Evolutionary conservation across 805 yeast genomes (phyloP).

Genomic region (Schwanniomyces pseudopolymorphus): DNA sequence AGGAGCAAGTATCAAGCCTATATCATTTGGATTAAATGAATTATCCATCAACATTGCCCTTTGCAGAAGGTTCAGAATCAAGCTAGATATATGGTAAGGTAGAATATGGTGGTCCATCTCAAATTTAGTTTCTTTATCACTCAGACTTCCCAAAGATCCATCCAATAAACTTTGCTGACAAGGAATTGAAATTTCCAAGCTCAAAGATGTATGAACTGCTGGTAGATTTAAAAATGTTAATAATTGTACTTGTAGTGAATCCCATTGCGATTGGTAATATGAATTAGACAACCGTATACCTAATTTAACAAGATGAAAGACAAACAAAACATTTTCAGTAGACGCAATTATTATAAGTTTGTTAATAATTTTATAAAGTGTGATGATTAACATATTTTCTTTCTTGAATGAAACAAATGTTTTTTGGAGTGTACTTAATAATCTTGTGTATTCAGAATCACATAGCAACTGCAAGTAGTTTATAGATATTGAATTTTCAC

Average conservation of each 20-base stretch:
- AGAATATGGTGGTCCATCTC: conserved; percentile 7
- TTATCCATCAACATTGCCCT: conserved; percentile 11
- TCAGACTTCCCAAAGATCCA: not conserved
- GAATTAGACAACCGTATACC: conserved; percentile 36
- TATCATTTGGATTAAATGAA: conserved; percentile 10
- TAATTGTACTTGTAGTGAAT: conserved; percentile 43
- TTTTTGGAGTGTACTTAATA: conserved; percentile 17
- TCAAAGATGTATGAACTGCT: conserved; percentile 35
- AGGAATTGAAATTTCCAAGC: conserved; percentile 19
- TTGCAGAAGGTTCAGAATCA: conserved; percentile 21
- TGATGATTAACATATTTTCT: conserved; percentile 22
- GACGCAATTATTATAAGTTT: conserved; percentile 42
- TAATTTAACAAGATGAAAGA: conserved; percentile 35
- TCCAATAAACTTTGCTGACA: not conserved
- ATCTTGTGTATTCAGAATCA: conserved; percentile 14
- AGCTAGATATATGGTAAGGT: conserved; percentile 18
- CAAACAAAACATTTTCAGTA: conserved; percentile 36
- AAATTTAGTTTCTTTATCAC: not conserved
- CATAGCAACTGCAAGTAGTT: conserved; percentile 17
- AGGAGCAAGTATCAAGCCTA: conserved; percentile 6
- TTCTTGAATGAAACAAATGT: conserved; percentile 16
- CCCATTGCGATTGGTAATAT: conserved; percentile 42
- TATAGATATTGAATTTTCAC: conserved; percentile 15
- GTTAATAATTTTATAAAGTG: conserved; percentile 45
- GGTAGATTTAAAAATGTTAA: conserved; percentile 46